Conservation (phyloP, 345 rosid genomes). For the Mallotus nudiflorus region DNA sequence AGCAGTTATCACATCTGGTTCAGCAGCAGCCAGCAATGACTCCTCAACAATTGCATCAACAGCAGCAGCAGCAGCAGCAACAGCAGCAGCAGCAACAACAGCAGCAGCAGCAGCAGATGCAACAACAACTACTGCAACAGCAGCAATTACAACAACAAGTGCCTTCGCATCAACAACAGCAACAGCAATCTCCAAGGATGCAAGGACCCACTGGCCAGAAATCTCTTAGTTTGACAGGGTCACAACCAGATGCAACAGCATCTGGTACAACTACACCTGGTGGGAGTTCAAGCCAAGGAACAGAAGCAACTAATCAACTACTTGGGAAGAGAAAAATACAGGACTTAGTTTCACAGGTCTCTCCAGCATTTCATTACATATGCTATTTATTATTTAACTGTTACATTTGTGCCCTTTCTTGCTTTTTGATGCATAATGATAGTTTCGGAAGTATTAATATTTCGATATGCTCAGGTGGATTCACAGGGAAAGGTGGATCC, state of each 20-base stretch:
- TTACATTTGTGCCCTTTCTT: neutral
- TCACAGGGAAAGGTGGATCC: conserved; percentile 71
- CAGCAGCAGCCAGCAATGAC: conserved; percentile 71
- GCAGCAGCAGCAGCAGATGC: conserved; percentile 38
- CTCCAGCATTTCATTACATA: conserved; percentile 11
- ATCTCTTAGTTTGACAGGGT: conserved; percentile 89
- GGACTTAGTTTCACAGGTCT: conserved; percentile 95
- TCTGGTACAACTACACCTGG: conserved; percentile 96
- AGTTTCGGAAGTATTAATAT: conserved; percentile 8
- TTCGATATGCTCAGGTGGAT: conserved; percentile 64
- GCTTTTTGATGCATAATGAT: neutral
- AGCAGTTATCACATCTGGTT: conserved; percentile 78
- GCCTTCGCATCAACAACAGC: conserved; percentile 32
- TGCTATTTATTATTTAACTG: neutral
- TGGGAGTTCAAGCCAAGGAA: conserved; percentile 99
- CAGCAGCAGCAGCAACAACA: conserved; percentile 53
- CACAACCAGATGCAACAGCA: conserved; percentile 96
- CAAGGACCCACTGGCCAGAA: conserved; percentile 71
- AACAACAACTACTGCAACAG: conserved; percentile 40
- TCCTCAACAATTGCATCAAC: conserved; percentile 58
- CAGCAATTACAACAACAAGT: conserved; percentile 33
- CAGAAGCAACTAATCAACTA: conserved; percentile 92
- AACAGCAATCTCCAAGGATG: conserved; percentile 62
- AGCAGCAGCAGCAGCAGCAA: conserved; percentile 48
- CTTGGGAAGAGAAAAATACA: conserved; percentile 99